Conservation (phyloP, 2,329 filamentous ascomycete genomes). For the Clonostachys sp. region DNA sequence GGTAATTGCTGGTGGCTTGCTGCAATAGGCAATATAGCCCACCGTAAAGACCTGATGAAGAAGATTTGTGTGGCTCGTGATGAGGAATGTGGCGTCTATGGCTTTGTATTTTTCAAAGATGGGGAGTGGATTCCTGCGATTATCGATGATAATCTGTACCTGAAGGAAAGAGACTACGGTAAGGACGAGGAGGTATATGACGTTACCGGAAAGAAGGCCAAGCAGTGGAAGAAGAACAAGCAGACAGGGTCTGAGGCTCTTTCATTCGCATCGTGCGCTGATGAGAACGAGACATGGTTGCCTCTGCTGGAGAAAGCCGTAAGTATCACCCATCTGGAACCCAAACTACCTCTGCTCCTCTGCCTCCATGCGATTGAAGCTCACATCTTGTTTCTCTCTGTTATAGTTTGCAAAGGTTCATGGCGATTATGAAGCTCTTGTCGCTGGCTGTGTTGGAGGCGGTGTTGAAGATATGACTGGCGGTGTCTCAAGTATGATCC, state of each 20-base stretch:
- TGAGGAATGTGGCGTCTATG: slow-evolving; percentile 66
- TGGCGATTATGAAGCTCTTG: slow-evolving; percentile 64
- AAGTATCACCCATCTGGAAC: slow-evolving; percentile 3
- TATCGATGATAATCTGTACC: slow-evolving; percentile 60
- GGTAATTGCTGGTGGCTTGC: slow-evolving; percentile 75
- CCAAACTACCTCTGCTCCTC: too few species aligned
- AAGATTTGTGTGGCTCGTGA: slow-evolving; percentile 63
- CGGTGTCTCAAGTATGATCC: slow-evolving; percentile 51
- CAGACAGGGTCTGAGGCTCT: slow-evolving; percentile 66
- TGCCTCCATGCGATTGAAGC: not conserved
- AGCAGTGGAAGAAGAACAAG: slow-evolving; percentile 55
- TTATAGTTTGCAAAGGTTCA: slow-evolving; percentile 64
- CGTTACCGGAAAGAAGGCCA: slow-evolving; percentile 44
- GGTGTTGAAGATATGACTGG: slow-evolving; percentile 46
- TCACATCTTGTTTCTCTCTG: not conserved
- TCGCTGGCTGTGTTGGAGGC: slow-evolving; percentile 59
- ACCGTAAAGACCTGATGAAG: slow-evolving; percentile 60
- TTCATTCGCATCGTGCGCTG: slow-evolving; percentile 65
- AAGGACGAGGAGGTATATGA: slow-evolving; percentile 25
- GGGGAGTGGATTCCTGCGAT: slow-evolving; percentile 70
- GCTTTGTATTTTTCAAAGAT: slow-evolving; percentile 68
- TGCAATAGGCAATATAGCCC: slow-evolving; percentile 63
- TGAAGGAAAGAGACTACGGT: slow-evolving; percentile 32
- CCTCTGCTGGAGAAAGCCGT: slow-evolving; percentile 67
- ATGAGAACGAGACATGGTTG: slow-evolving; percentile 70